phyloP scores from a whole-genome alignment of 352 stramenopile genomes.

The Pythium scleroteichum region DNA sequence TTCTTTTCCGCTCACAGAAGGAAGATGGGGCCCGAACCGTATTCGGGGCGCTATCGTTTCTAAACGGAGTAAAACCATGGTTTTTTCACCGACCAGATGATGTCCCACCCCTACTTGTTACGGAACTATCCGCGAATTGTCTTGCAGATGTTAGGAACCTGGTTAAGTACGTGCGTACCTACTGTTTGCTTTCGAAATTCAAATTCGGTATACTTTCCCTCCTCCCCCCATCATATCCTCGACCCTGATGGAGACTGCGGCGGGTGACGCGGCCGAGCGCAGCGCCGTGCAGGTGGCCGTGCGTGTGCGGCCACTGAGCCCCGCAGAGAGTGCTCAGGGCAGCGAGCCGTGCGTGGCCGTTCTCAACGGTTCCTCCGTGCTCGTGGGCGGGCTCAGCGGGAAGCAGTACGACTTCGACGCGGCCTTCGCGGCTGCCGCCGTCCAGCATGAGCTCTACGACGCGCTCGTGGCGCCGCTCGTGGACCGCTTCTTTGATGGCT shows the following conservation, averaged over 20 bases:
- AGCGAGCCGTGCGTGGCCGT: slow-evolving; percentile 39
- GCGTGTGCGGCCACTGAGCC: slow-evolving; percentile 52
- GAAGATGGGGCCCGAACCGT: slow-evolving; percentile 6
- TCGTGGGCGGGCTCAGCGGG: slow-evolving; percentile 34
- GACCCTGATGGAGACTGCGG: slow-evolving; percentile 17
- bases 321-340: slow-evolving; percentile 38
- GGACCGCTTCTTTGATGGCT: slow-evolving; percentile 91
- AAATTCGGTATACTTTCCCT: slow-evolving; percentile 6
- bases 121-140: no score
- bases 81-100: slow-evolving; percentile 1
- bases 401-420: slow-evolving; percentile 83
- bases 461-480: slow-evolving; percentile 60
- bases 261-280: not conserved
- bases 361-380: slow-evolving; percentile 23
- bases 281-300: slow-evolving; percentile 57
- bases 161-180: slow-evolving; percentile 23
- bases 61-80: no score
- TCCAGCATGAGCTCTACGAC: slow-evolving; percentile 56
- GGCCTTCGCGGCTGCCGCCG: slow-evolving; percentile 47
- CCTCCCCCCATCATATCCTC: not conserved
- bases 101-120: not conserved
- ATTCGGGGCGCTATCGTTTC: no score
- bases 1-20: slow-evolving; percentile 9
- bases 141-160: no score
- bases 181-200: slow-evolving; percentile 11